These are phyloP conservation scores for Pichia nanzhaoensis DNA, from an alignment of 805 yeast species.

Conservation along the genomic window DNA sequence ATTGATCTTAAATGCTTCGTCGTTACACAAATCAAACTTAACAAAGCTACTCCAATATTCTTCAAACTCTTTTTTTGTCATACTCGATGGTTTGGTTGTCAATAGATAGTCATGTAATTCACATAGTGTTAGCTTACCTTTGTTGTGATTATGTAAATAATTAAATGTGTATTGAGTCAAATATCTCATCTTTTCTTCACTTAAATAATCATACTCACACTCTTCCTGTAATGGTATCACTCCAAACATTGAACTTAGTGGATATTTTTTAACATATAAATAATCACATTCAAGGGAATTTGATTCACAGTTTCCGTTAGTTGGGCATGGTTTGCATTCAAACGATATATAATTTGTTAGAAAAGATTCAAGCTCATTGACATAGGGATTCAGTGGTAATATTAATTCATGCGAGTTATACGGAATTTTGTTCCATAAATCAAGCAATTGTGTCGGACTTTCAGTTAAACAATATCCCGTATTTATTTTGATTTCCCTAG, in stretches of 20 bases:
- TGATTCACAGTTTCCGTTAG: conserved; percentile 67
- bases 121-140: conserved; percentile 55
- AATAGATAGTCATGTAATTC: conserved; percentile 59
- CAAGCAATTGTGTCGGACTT: not conserved
- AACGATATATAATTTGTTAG: conserved; percentile 38
- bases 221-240: conserved; percentile 52
- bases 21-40: conserved; percentile 5
- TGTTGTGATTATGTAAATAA: conserved; percentile 61
- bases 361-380: conserved; percentile 35
- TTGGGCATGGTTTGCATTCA: conserved; percentile 73
- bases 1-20: conserved; percentile 69
- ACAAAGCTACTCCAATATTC: conserved; percentile 63
- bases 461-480: conserved; percentile 66
- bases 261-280: conserved; percentile 48
- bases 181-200: conserved; percentile 57
- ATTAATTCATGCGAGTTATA: conserved; percentile 6
- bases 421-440: conserved; percentile 17
- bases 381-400: conserved; percentile 16
- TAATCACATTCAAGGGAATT: conserved; percentile 59
- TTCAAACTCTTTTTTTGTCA: conserved; percentile 59
- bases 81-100: conserved; percentile 43
- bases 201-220: conserved; percentile 71
- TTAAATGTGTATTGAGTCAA: conserved; percentile 63
- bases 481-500: conserved; percentile 52
- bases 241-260: conserved; percentile 51